Conservation (phyloP, 164 flowering plant genomes). For the Piper longum region DNA sequence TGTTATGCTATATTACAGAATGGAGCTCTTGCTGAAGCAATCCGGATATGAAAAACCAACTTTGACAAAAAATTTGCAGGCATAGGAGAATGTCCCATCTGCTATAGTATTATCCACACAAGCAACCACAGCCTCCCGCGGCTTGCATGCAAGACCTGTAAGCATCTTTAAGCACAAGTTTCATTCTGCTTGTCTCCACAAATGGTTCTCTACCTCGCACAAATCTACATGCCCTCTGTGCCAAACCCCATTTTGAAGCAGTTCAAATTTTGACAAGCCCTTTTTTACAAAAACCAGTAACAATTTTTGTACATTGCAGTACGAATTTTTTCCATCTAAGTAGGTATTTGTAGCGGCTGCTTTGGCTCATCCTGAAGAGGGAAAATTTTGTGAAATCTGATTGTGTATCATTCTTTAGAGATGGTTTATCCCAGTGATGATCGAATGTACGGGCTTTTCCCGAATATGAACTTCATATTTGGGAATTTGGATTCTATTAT, state of each 20-base stretch:
- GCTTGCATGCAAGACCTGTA: conserved; percentile 95
- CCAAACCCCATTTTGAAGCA: conserved; percentile 78
- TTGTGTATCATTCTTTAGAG: too few species aligned
- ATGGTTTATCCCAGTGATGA: too few species aligned
- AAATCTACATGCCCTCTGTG: conserved; percentile 91
- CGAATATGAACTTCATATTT: too few species aligned
- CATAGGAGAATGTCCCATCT: conserved; percentile 95
- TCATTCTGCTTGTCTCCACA: conserved; percentile 87
- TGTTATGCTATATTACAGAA: conserved; percentile 32
- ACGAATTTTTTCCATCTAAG: too few species aligned
- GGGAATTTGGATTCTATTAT: too few species aligned
- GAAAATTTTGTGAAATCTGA: too few species aligned
- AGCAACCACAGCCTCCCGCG: conserved; percentile 73
- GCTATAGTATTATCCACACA: conserved; percentile 93
- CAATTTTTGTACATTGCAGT: too few species aligned
- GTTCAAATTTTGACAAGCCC: neutral
- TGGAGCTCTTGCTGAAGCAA: conserved; percentile 91
- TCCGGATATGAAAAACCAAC: conserved; percentile 73
- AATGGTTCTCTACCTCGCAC: conserved; percentile 97
- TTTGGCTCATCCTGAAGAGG: too few species aligned
- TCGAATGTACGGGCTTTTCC: too few species aligned
- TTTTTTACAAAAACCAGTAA: too few species aligned
- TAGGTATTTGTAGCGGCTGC: too few species aligned
- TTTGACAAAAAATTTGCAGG: conserved; percentile 94
- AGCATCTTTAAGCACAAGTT: conserved; percentile 97